Conservation (phyloP, 306 rosid genomes). For the Pueraria montana region DNA sequence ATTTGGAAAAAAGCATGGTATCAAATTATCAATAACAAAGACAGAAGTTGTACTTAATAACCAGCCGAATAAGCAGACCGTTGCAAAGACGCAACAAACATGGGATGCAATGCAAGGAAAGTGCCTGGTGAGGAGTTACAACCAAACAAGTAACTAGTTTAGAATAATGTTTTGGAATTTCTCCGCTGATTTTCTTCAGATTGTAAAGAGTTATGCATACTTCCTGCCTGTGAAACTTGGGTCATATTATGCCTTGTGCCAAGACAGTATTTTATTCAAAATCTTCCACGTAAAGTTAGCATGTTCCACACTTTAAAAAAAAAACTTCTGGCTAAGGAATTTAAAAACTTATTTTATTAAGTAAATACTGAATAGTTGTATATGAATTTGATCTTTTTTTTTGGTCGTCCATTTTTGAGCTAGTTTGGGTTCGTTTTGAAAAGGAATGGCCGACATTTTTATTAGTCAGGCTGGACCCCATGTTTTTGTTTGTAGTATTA, state of each 20-base stretch:
- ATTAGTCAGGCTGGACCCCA: conserved; percentile 16
- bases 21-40: background rate
- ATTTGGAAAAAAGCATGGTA: background rate
- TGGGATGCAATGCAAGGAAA: conserved; percentile 15
- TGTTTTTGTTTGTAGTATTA: conserved; percentile 12
- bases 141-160: background rate
- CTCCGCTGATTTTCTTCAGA: background rate
- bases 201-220: background rate
- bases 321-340: background rate
- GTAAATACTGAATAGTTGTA: no score
- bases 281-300: background rate
- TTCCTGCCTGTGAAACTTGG: background rate
- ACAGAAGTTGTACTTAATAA: background rate
- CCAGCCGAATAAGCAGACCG: background rate
- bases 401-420: background rate
- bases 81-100: conserved; percentile 31
- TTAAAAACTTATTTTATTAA: no score
- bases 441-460: conserved; percentile 5
- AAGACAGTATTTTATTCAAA: background rate
- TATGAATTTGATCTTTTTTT: background rate
- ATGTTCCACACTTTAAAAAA: background rate
- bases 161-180: conserved; percentile 4
- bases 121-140: conserved; percentile 11
- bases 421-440: conserved; percentile 8
- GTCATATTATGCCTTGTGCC: background rate